Evolutionary conservation across 176 grass and related monocot species (phyloP).

Genomic region (bread wheat (Triticum aestivum)): DNA sequence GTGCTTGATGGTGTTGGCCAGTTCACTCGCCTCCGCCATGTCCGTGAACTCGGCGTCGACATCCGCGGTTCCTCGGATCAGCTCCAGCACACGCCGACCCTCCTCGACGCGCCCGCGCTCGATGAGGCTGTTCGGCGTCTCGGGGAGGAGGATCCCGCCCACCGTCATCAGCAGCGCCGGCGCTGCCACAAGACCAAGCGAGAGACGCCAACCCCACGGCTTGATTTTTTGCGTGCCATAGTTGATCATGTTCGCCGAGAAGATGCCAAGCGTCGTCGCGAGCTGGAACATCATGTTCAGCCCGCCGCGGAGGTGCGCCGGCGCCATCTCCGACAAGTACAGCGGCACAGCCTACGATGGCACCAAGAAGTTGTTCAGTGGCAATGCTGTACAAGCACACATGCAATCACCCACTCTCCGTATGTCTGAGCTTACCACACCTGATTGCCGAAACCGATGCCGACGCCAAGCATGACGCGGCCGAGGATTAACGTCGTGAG

Average conservation of each 20-base stretch:
- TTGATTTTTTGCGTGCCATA: constrained; percentile 79
- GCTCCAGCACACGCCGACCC: constrained; percentile 64
- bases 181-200: constrained; percentile 60
- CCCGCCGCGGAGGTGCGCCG: constrained; percentile 77
- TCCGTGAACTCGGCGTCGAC: constrained; percentile 87
- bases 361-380: not conserved
- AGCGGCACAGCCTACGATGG: constrained; percentile 48
- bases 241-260: constrained; percentile 96
- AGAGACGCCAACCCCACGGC: constrained; percentile 92
- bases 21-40: constrained; percentile 81
- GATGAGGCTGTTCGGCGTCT: constrained; percentile 96
- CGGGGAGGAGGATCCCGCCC: constrained; percentile 67
- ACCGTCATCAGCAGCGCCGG: constrained; percentile 81
- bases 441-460: constrained; percentile 92
- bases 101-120: constrained; percentile 58
- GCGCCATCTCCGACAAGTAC: constrained; percentile 93
- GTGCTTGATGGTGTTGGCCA: constrained; percentile 82
- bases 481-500: constrained; percentile 69
- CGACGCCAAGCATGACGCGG: constrained; percentile 89
- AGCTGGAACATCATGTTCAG: constrained; percentile 99
- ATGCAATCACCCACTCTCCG: not conserved
- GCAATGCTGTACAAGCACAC: not conserved
- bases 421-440: not conserved
- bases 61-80: constrained; percentile 72
- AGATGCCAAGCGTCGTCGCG: constrained; percentile 87